Conservation (phyloP, 805 yeast species). For the Hanseniaspora lindneri region DNA sequence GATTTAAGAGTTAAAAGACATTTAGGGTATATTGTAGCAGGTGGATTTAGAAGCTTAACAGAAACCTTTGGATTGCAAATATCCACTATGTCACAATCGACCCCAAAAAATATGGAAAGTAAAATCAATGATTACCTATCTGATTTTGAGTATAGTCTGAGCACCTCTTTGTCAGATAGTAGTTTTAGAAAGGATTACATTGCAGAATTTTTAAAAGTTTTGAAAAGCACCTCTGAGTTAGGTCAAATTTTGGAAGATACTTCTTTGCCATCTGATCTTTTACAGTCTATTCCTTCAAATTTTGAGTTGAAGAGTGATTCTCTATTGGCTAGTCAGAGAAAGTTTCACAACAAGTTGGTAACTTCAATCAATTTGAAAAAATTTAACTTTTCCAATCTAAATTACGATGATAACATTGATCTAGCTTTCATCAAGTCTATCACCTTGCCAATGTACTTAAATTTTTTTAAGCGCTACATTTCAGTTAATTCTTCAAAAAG, state of each 20-base stretch:
- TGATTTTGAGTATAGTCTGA: conserved; percentile 32
- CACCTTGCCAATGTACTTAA: conserved; percentile 27
- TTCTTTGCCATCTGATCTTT: conserved; percentile 17
- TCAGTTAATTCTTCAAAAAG: conserved; percentile 31
- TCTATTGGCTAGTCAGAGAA: conserved; percentile 23
- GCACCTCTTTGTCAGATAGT: conserved; percentile 24
- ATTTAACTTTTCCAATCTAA: conserved; percentile 33
- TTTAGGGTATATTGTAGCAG: conserved; percentile 50
- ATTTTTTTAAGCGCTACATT: conserved; percentile 30
- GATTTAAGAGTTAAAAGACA: conserved; percentile 46
- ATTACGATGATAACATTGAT: conserved; percentile 30
- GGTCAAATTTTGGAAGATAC: conserved; percentile 18
- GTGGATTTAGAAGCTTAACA: conserved; percentile 43
- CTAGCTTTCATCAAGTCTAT: conserved; percentile 25
- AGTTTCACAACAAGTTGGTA: conserved; percentile 38
- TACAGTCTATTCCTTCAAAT: conserved; percentile 10
- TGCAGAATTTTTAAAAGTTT: conserved; percentile 30
- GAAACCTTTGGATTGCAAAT: conserved; percentile 49
- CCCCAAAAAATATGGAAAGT: conserved; percentile 33
- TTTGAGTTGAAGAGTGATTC: conserved; percentile 16
- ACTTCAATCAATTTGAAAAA: conserved; percentile 39
- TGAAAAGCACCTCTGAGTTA: conserved; percentile 14
- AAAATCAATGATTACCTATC: conserved; percentile 40
- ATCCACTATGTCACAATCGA: conserved; percentile 41
- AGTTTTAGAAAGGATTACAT: conserved; percentile 31